Base-by-base conservation (phyloP, 257 asterid genomes). In the Solanum ossicruentum region DNA sequence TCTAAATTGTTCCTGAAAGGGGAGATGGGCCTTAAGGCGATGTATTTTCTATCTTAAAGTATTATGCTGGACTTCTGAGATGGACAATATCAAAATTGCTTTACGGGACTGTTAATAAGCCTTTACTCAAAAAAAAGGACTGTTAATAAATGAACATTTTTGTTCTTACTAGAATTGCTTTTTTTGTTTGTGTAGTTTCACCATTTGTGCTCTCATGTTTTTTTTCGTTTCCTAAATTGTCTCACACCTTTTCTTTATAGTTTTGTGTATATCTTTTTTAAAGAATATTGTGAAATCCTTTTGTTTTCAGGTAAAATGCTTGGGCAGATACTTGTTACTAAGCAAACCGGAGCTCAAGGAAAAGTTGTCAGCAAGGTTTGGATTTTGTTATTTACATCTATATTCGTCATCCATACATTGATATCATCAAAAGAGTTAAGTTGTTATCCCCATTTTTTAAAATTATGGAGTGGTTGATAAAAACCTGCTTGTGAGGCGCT, bases 291-390 rank as follows among this genome's bases (percentile, higher is more conserved):
- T 16, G 47, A 52, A 65, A 52, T 52, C 49, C 49, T 16, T 82
- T 85, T 72, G 81, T 54, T 87, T 88, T 86, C 94, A 97, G 99
- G 95, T 85, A 92, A 95, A 90, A 97, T 95, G 99, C 97, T 97
- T 41, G 98, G 98, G 52, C 96, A 94, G 85, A 85, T 93, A 88
- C 98, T 97, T 89, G 99, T 97, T 85, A 97, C 99, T 16, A 95
- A 97, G 85, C 99, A 97, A 92, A 91, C 95, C 84, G 99, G 99
- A 77, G 89, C 98, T 81, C 96, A 95, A 87, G 99, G 99, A 86
- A 95, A 93, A 90, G 80, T 95, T 89, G 99, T 97, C 91, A 95
- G 99, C 98, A 97, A 95, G 98, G 99, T 97, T 80, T 91, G 58
- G 83, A 63, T 16, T 16, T 43, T 65, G 6, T 21, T 39, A 70